Base-by-base conservation (phyloP, 106 monocot species). In the Dioscorea alata region DNA sequence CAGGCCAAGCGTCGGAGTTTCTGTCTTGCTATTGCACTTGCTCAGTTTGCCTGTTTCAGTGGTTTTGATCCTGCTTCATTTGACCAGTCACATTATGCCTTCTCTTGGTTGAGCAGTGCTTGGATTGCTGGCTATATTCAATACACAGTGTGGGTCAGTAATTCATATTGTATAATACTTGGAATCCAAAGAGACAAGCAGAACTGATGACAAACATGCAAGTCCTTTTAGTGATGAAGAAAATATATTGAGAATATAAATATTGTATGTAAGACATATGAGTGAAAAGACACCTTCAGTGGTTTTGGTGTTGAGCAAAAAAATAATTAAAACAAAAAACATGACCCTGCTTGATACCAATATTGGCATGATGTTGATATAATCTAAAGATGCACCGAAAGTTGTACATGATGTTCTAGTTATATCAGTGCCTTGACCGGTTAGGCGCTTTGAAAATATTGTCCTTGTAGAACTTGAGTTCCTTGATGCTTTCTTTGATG, bases 401-500 rank as follows among this genome's bases (percentile, higher is more conserved):
- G 42, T 10, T 42, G 42, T 42, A 42, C 42, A 42, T 42, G 9
- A 6, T 3, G 42, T 8, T 42, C 42, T 42, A 42, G 6, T 8
- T 1, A 42, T 8, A 13, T 66, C 57, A 71, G 60, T 67, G 52
- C 35, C 57, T 91, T 16, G 66, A 33, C 69, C 68, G 65, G 2
- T 19, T 68, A 8, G 70, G 59, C 15, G 52, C 59, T 79, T 91
- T 88, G 67, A 96, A 96, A 49, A 96, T 96, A 63, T 58, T 86
- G 50, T 86, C 86, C 64, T 89, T 96, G 78, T 86, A 96, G 51
- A 77, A 91, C 63, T 80, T 81, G 23, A 96, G 86, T 66, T 96
- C 91, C 48, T 57, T 75, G 57, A 91, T 94, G 72, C 94, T 94
- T 69, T 94, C 94, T 75, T 65, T 83, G 51, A 94, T 91, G 59